Evolutionary conservation across 257 asterid genomes (phyloP), one percentile per base, ranked within the genome.

Genomic region (Ajuga chamaepitys): DNA sequence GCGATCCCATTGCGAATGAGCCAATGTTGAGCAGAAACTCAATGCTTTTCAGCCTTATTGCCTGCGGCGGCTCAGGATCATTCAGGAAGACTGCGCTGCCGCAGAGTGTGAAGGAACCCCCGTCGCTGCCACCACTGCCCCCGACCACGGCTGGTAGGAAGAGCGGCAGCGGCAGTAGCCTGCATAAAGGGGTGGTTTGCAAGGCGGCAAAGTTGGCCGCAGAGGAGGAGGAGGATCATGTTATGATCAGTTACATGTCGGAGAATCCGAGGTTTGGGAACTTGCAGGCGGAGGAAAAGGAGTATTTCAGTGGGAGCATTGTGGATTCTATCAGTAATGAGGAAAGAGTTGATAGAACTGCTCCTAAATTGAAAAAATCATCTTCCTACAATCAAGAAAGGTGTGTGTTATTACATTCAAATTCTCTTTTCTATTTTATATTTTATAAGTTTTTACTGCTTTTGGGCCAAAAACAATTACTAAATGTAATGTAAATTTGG

Each of bases 211-310:
- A 25, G 21, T 48, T 3, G 58, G 76, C 10, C n/a, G 44, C 14
- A 7, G 72, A 38, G 41, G 81, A 41, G 53, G 88, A 70, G 47
- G 92, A 75, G 18, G 92, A 85, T 38, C 61, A 44, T 13, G 30
- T 40, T 53, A 78, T 81, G 78, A 88, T 88, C 10, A 75, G 66
- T 4, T 88, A 81, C 85, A 86, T 92, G 88, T 83, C 95, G 37
- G 98, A 92, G 77, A 92, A 92, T 77, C 98, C 98, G 28, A 64
- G 98, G 74, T 88, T 88, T 48, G 96, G 97, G 61, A 85, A 77
- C 53, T 32, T 77, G 77, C 92, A 79, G 64, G 32, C 76, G 0
- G 95, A 86, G 78, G 98, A 88, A 62, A 92, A 85, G 72, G 95
- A 88, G 61, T 92, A 86, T 48, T 92, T 88, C 53, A 92, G 98